Conservation (phyloP, 805 yeast species). For the Yamadazyma sp. region DNA sequence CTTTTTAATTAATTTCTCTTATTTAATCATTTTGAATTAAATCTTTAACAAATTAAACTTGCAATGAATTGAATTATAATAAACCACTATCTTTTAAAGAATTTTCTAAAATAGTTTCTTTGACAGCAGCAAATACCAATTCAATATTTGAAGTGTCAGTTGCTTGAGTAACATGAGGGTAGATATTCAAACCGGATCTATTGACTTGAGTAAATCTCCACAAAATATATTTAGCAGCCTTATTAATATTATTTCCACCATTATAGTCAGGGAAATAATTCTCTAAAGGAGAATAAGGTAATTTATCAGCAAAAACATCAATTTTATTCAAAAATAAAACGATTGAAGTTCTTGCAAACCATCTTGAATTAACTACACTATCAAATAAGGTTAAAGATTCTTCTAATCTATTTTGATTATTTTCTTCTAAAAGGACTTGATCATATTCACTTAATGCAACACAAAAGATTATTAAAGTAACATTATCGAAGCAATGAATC, state of each 20-base stretch:
- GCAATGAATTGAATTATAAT: conserved; percentile 36
- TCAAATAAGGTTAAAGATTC: conserved; percentile 84
- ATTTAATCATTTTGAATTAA: background rate
- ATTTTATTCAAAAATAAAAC: conserved; percentile 86
- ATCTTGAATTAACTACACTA: conserved; percentile 85
- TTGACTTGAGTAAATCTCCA: conserved; percentile 88
- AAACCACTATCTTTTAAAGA: conserved; percentile 74
- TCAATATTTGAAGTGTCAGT: conserved; percentile 89
- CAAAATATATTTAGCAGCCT: conserved; percentile 86
- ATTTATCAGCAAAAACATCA: conserved; percentile 83
- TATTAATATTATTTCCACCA: conserved; percentile 85
- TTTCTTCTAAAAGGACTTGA: conserved; percentile 76
- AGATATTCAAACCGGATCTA: conserved; percentile 74
- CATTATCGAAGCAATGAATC: conserved; percentile 96
- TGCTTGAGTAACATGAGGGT: conserved; percentile 92
- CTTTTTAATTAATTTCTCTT: no score
- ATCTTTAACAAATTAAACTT: no score
- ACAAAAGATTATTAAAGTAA: conserved; percentile 83
- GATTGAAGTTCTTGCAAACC: conserved; percentile 87
- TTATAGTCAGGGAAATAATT: conserved; percentile 84
- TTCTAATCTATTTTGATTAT: conserved; percentile 70
- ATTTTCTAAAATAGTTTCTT: conserved; percentile 75
- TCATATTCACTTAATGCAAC: conserved; percentile 91
- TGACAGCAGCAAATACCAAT: conserved; percentile 80
- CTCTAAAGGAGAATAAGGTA: conserved; percentile 77